Conservation (phyloP, 768 basidiomycete species). For the Russula brevipes region DNA sequence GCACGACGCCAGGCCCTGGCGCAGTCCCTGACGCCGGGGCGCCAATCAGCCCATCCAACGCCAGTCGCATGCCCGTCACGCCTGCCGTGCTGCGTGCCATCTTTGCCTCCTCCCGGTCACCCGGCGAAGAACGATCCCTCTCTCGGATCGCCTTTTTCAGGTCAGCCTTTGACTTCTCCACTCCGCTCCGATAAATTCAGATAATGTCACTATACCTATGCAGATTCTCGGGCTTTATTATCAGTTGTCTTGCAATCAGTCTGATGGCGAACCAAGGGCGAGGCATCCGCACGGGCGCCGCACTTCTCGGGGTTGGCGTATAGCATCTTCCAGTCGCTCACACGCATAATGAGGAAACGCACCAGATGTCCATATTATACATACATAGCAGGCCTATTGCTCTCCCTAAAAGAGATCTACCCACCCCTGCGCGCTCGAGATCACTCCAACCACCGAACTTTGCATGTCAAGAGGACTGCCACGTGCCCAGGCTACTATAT, state of each 20-base stretch:
- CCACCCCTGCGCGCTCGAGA: conserved; percentile 30
- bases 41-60: conserved; percentile 39
- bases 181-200: neutral
- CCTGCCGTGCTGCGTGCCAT: conserved; percentile 78
- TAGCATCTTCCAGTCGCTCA: neutral
- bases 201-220: neutral
- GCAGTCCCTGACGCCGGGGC: conserved; percentile 31
- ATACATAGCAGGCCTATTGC: neutral
- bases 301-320: conserved; percentile 59
- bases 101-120: conserved; percentile 79
- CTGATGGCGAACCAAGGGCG: conserved; percentile 66
- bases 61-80: conserved; percentile 73
- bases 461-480: conserved; percentile 34
- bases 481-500: conserved; percentile 34
- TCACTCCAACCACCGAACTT: conserved; percentile 35
- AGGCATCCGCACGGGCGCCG: conserved; percentile 60
- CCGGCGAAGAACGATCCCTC: conserved; percentile 76
- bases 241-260: conserved; percentile 79
- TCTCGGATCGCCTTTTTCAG: conserved; percentile 85
- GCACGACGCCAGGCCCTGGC: neutral
- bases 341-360: neutral
- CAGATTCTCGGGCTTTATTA: conserved; percentile 76
- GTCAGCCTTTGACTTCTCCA: conserved; percentile 34
- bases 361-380: neutral
- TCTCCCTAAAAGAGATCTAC: conserved; percentile 30